Base-by-base conservation (phyloP, 371 early-diverging fungal species). In the Mucor mucedo region DNA sequence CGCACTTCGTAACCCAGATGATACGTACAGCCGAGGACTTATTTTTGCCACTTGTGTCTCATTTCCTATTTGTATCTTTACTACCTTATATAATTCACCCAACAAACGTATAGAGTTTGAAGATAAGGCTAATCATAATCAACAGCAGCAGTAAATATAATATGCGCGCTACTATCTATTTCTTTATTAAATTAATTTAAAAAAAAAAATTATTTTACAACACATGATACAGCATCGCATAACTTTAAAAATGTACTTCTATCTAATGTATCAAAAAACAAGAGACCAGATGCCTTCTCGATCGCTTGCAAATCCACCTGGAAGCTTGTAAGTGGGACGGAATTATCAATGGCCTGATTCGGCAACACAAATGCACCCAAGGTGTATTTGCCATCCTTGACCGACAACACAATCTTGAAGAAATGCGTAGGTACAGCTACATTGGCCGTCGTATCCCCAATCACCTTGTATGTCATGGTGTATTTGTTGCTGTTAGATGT, bases 401-500 rank as follows among this genome's bases (percentile, higher is more conserved):
- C 56, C 2, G 84, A 81, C 60, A 93, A 69, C 9, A 93, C 72
- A 39, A 91, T 80, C 73, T 97, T 97, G 81, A 79, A 97, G 70
- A 94, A 94, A 63, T 95, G 95, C 0, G 95, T 95, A 10, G 97
- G 96, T 2, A 97, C 97, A 10, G 93, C 92, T 30, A 91, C 78
- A 59, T 89, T 91, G 49, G 93, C 91, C 11, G 86, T 82, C 40
- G 80, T 76, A 0, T 92, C 92, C 40, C 95, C 89, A 32, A 95
- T 84, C 28, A 95, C 84, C 40, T 87, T 84, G 63, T 83, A 89
- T 66, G 86, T 80, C 60, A 80, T 69, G 5, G 42, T 55, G 55
- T 68, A 75, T 14, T 63, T 68, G 40, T 61, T 52, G 10, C 55
- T 21, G 42, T 42, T 35, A 9, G 61, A 52, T 13, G 10, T 53